Evolutionary conservation across 768 basidiomycete genomes (phyloP), one percentile per base, ranked within the genome.

Genomic region (Kwoniella botswanensis): DNA sequence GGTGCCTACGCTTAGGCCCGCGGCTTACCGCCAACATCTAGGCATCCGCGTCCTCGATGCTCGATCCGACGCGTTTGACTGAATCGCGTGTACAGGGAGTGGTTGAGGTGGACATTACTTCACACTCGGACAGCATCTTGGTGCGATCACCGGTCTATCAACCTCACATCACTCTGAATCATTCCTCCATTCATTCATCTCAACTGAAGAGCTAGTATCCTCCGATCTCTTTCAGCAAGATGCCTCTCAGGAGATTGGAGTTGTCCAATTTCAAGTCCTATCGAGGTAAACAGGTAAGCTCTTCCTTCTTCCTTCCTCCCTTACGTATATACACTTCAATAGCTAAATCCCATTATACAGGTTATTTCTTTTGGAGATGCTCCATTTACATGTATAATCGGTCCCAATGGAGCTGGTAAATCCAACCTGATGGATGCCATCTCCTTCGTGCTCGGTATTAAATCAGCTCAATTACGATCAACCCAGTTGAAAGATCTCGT

Each of bases 401-500:
- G 97, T 22, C 96, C 97, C 44, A 98, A 99, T 90, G 96, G 97
- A 68, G 94, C 96, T 0, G 97, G 97, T 70, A 98, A 99, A 82
- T 96, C 94, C 11, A 99, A 99, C 83, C 89, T 98, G 67, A 98
- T 98, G 97, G 97, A 99, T 82, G 97, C 97, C 63, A 98, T 99
- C 74, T 98, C 97, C 3, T 98, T 99, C 82, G 97, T 98, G 10
- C 90, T 99, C 6, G 97, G 97, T 41, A 92, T 98, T 35, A 94
- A 95, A 86, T 94, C 93, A 71, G 92, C 90, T 2, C 93, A 97
- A 73, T 87, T 99, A 43, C 88, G 96, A 57, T 94, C 92, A 80
- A 93, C 93, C 56, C 94, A 98, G 77, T 86, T 98, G 26, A 95
- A 93, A 79, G 97, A 98, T 82, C 87, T 99, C 53, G 93, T 99